These are phyloP conservation scores for Mortierella sp. DNA, from an alignment of 371 early-diverging fungal genomes.

Conservation along the genomic window DNA sequence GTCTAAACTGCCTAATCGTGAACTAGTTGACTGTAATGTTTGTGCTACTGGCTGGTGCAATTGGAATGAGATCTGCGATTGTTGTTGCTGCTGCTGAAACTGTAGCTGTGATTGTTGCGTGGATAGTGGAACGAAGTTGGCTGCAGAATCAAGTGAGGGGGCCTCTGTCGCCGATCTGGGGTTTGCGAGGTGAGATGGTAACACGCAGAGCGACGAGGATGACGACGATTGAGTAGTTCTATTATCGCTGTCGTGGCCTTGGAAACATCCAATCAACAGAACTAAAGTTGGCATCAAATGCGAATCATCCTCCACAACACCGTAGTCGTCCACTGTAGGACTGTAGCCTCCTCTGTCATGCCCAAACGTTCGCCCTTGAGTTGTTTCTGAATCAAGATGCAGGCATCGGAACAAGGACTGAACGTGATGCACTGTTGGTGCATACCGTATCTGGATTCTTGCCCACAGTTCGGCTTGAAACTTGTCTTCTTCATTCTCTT, in stretches of 20 bases:
- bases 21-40: background rate
- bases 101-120: background rate
- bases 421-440: slow-evolving; percentile 28
- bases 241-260: background rate
- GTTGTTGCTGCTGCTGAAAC: background rate
- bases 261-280: slow-evolving; percentile 14
- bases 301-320: background rate
- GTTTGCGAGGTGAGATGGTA: background rate
- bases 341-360: background rate
- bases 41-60: background rate
- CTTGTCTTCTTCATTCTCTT: background rate
- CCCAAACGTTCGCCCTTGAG: slow-evolving; percentile 40
- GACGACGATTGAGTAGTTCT: background rate
- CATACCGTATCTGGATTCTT: slow-evolving; percentile 44
- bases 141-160: background rate
- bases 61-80: background rate
- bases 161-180: background rate
- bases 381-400: slow-evolving; percentile 19
- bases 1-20: background rate
- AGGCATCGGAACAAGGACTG: slow-evolving; percentile 40
- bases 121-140: background rate
- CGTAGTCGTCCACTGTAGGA: background rate
- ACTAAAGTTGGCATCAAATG: slow-evolving; percentile 8
- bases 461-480: slow-evolving; percentile 36
- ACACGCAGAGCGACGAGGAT: background rate